Evolutionary conservation across 2,329 filamentous ascomycete genomes (phyloP).

Genomic region (Colletotrichum musae): DNA sequence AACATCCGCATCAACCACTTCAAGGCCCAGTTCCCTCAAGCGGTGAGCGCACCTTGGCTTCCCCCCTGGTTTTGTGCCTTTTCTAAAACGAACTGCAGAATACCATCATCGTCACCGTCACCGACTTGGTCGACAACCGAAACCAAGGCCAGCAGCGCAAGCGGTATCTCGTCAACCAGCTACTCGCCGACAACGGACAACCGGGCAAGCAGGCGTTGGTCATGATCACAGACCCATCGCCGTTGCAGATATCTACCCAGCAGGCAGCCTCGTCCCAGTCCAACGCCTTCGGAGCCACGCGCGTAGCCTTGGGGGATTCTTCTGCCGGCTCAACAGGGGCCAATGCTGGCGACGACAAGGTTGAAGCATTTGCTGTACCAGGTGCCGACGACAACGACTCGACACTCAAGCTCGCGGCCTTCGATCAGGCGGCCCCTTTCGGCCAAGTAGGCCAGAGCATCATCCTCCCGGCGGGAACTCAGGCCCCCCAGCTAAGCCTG

Average conservation of each 20-base stretch:
- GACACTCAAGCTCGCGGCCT: constrained; percentile 43
- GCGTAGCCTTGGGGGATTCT: constrained; percentile 12
- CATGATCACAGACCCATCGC: constrained; percentile 54
- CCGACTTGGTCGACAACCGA: constrained; percentile 54
- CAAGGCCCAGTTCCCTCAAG: constrained; percentile 52
- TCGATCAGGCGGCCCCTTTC: constrained; percentile 51
- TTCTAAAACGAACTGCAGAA: constrained; percentile 47
- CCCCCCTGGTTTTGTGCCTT: background rate
- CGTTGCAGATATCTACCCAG: constrained; percentile 51
- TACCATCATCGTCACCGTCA: constrained; percentile 55
- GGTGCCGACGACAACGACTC: constrained; percentile 10
- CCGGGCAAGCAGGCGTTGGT: constrained; percentile 52
- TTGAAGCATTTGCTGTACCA: constrained; percentile 41
- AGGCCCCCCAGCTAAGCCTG: constrained; percentile 49
- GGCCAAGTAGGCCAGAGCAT: constrained; percentile 51
- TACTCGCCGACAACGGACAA: constrained; percentile 54
- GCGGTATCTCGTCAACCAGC: constrained; percentile 57
- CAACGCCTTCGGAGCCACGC: constrained; percentile 41
- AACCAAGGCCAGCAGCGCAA: constrained; percentile 48
- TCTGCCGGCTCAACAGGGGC: background rate
- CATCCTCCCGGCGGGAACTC: constrained; percentile 52
- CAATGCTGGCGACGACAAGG: constrained; percentile 38
- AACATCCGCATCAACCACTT: constrained; percentile 59
- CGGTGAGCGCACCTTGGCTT: constrained; percentile 46
- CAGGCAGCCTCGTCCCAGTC: constrained; percentile 44